Conservation (phyloP, 805 yeast genomes). For the Pichia ethanolica region DNA sequence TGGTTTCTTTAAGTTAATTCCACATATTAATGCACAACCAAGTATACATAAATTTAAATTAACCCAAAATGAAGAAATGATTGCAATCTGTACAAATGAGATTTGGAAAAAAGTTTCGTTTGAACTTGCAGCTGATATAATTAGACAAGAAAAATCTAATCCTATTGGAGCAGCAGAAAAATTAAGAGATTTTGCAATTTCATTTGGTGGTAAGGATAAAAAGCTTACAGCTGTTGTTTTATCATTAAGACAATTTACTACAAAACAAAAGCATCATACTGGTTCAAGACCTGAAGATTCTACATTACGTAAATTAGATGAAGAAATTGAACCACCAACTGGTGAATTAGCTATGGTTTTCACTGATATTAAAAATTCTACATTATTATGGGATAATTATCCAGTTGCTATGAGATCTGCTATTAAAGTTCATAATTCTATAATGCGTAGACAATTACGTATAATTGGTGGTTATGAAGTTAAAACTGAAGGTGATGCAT, state of each 20-base stretch:
- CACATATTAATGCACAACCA: constrained; percentile 87
- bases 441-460: constrained; percentile 89
- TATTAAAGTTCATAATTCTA: constrained; percentile 84
- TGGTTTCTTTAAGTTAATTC: constrained; percentile 79
- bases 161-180: constrained; percentile 91
- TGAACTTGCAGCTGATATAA: constrained; percentile 85
- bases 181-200: constrained; percentile 86
- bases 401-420: constrained; percentile 96
- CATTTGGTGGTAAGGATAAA: constrained; percentile 73
- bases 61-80: constrained; percentile 69
- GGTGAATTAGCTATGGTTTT: constrained; percentile 94
- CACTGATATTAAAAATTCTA: constrained; percentile 94
- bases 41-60: constrained; percentile 56
- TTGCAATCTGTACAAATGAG: constrained; percentile 75
- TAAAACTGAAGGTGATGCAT: constrained; percentile 98
- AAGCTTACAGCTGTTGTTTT: constrained; percentile 77
- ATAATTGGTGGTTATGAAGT: constrained; percentile 97
- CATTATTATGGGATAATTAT: constrained; percentile 85
- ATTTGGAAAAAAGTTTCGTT: constrained; percentile 80
- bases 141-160: constrained; percentile 70
- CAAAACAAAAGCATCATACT: constrained; percentile 29
- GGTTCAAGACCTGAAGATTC: constrained; percentile 61
- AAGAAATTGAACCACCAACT: constrained; percentile 89
- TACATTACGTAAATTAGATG: constrained; percentile 71
- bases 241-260: constrained; percentile 50